Base-by-base conservation (phyloP, 805 yeast species). In the Candida odintsovae region DNA sequence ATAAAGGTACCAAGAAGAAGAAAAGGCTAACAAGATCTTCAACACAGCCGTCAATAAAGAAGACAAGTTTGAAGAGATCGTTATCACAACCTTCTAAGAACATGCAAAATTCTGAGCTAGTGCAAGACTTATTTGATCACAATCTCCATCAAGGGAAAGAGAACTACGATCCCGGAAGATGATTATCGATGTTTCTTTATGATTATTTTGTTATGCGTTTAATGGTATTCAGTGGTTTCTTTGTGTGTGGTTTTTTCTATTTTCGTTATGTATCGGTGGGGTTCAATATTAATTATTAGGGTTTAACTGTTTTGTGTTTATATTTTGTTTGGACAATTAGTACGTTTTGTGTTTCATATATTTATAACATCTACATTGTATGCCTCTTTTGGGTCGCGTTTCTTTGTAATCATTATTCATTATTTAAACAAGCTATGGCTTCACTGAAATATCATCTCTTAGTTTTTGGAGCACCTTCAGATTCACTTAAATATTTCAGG, bases 1-100 rank as follows among this genome's bases (percentile, higher is more conserved):
- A 43, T 3, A 40, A 44, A 6, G 39, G 36, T 13, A n/a, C 42
- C 9, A 45, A 45, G 25, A 42, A 53, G 37, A 48, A 52, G 33
- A 58, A 54, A 47, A 54, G 53, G 41, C 22, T 58, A 23, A 42
- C 53, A 20, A 46, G 61, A 47, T 54, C 61, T 1, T 42, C 59
- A 4, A 54, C 64, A 2, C 51, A 50, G 6, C 23, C 41, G 3
- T 20, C 23, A 15, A 26, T 48, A 2, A 59, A 58, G 47, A 59
- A 56, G 35, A 42, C 49, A 18, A 31, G 52, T 0, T 40, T 57
- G 31, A 59, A 59, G 38, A 52, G 64, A 52, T 48, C 61, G 0
- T 36, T 45, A 1, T 59, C 63, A 2, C 61, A 57, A 36, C 63
- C 63, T 2, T 48, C 52, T 5, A 33, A 33, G 36, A 33, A 33